Evolutionary conservation across 2,329 filamentous ascomycete species (phyloP).

Genomic region (Ophidiomyces ophidiicola): DNA sequence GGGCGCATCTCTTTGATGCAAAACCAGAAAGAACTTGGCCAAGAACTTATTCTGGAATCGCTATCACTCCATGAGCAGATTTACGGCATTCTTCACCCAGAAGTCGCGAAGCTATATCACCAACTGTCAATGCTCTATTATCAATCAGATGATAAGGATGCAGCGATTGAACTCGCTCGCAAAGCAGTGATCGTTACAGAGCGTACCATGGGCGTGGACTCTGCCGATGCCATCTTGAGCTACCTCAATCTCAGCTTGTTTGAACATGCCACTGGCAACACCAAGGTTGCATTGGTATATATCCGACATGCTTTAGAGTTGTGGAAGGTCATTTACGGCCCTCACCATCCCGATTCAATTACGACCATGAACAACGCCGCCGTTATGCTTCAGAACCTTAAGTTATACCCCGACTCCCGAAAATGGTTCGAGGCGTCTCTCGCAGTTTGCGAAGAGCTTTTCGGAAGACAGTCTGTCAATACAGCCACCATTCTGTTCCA

Average conservation of each 20-base stretch:
- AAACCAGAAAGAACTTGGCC: conserved; percentile 86
- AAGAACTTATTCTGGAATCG: conserved; percentile 91
- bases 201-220: conserved; percentile 84
- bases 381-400: conserved; percentile 93
- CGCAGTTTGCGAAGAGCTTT: conserved; percentile 75
- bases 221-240: conserved; percentile 82
- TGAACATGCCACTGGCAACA: conserved; percentile 84
- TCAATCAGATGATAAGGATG: conserved; percentile 93
- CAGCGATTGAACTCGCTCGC: conserved; percentile 84
- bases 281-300: conserved; percentile 72
- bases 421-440: conserved; percentile 95
- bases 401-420: conserved; percentile 87
- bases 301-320: conserved; percentile 85
- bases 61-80: conserved; percentile 96
- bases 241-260: conserved; percentile 95
- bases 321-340: conserved; percentile 94
- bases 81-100: conserved; percentile 91
- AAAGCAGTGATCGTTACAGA: conserved; percentile 96
- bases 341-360: conserved; percentile 90
- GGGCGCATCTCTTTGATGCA: conserved; percentile 93
- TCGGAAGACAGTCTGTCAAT: conserved; percentile 80
- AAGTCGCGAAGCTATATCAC: conserved; percentile 91
- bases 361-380: conserved; percentile 98
- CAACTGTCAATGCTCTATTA: conserved; percentile 92
- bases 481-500: conserved; percentile 94